Evolutionary conservation across 1,139 yeast genomes (phyloP), one percentile per base, ranked within the genome.

Genomic region (Arxiozyma slooffiae): DNA sequence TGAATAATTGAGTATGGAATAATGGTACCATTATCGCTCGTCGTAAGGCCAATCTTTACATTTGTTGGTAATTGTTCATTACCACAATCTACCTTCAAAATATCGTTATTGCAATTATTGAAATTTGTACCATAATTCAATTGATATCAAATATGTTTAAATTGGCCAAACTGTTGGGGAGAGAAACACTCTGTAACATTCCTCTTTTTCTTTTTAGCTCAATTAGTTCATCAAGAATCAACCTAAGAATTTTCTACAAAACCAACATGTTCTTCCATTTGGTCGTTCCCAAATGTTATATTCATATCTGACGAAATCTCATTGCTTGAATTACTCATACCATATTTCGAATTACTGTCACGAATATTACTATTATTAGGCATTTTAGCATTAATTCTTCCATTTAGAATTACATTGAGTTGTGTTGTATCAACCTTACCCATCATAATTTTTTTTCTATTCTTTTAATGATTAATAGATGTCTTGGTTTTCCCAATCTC

Each of bases 291-390:
- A 53, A 67, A 68, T 4, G 72, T 70, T 54, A 80, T 68, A 16
- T 73, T 71, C 38, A 74, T 67, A 1, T 80, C 80, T 16, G 80
- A 80, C 17, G 80, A 80, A 76, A 77, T 74, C n/a, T 79, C 80
- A n/a, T 48, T 34, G 21, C 38, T 38, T 11, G 48, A 44, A 18
- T 23, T 24, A n/a, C 23, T 18, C 20, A 37, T 20, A 2, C 38
- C 34, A 9, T 34, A 36, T 9, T 48, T 38, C 6, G 36, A 24
- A 14, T 42, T 18, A 17, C 8, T 16, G 16, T 38, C 11, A 6
- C 17, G 17, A 21, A 21, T 43, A 16, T 14, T 4, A 37, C 7
- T 37, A 22, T 24, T 24, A 11, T 24, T 18, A 38, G 16, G 17
- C 21, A 36, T 30, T 21, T 47, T 38, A 11, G 14, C 30, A 16